Base-by-base conservation (phyloP, 495 filamentous ascomycete genomes). In the Neurospora sp. region DNA sequence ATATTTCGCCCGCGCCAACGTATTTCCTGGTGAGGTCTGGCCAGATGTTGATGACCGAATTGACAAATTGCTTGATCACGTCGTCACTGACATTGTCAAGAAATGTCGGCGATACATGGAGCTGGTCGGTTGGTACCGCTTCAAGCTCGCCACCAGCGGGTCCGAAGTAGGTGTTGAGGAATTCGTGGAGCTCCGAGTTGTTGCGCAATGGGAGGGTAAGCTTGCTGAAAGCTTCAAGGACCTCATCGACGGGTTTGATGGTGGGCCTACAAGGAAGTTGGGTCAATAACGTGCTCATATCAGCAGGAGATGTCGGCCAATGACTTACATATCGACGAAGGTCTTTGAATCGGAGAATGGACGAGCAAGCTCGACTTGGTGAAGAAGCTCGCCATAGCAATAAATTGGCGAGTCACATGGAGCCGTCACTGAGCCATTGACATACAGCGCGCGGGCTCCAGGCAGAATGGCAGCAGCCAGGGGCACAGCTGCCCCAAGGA, bases 261-360 rank as follows among this genome's bases (percentile, higher is more conserved):
- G 85, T 85, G 3, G 85, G 85, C 78, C 85, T 86, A 69, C 45
- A 40, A 9, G 14, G 42, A 38, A 37, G 27, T 16, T 42, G 44
- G 42, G 65, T 59, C 39, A 71, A 73, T 69, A 71, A 20, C 70
- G 40, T 31, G 65, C 12, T 14, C 70, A 65, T 69, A 53, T 69
- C 74, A 69, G 40, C 41, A 38, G 38, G 20, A 44, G 37, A 37
- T 38, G 53, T 69, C 37, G 45, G 37, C 61, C 3, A 61, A n/a
- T 42, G 12, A 78, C 78, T 80, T 81, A 86, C 85, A 86, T 80
- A 76, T 86, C 85, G 68, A 86, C 85, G 69, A 85, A 86, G 35
- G 83, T 86, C 79, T 86, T 86, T 68, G 83, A 85, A 77, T 86
- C 85, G 16, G 79, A 75, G 72, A 86, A 86, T 31, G 85, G 85